These are phyloP conservation scores for Tylopilus balloui DNA, from an alignment of 768 basidiomycete genomes.

Conservation along the genomic window DNA sequence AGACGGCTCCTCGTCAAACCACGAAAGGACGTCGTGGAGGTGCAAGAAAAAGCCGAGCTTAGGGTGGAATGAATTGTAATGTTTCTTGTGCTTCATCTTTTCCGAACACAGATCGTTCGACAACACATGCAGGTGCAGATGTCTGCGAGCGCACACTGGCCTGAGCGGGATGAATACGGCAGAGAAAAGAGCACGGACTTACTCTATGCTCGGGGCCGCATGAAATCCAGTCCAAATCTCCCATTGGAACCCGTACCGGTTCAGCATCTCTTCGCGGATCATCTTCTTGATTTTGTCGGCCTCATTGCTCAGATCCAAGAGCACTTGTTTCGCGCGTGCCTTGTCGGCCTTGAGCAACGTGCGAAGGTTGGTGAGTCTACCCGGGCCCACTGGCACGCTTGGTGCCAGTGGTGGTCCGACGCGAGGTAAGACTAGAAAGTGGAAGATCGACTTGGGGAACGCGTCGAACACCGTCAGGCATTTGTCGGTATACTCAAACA, in stretches of 20 bases:
- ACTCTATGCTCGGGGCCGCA: constrained; percentile 83
- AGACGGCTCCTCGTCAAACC: constrained; percentile 67
- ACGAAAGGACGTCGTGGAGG: constrained; percentile 70
- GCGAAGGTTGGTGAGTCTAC: constrained; percentile 50
- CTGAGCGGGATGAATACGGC: neutral
- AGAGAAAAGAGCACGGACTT: constrained; percentile 27
- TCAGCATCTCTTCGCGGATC: constrained; percentile 77
- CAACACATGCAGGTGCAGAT: constrained; percentile 81
- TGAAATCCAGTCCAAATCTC: constrained; percentile 81
- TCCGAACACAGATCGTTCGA: constrained; percentile 72
- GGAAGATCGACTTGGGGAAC: constrained; percentile 82
- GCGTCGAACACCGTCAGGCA: constrained; percentile 69
- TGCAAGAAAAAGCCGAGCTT: constrained; percentile 78
- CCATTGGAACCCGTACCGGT: constrained; percentile 72
- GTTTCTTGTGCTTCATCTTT: constrained; percentile 79
- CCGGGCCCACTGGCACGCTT: constrained; percentile 19
- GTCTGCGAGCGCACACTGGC: constrained; percentile 38
- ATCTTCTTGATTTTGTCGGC: constrained; percentile 52
- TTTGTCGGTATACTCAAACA: constrained; percentile 50
- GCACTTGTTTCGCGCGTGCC: constrained; percentile 47
- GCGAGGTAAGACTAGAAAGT: constrained; percentile 83
- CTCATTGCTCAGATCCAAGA: constrained; percentile 51
- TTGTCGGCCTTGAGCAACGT: constrained; percentile 54
- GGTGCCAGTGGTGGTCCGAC: constrained; percentile 27
- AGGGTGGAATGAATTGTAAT: constrained; percentile 90